Percentiles rank a stretch among this genome's conserved stretches.
These are phyloP conservation scores for Phyllosticta citrichinensis DNA, from an alignment of 2,329 filamentous ascomycete genomes.

Conservation along the genomic window DNA sequence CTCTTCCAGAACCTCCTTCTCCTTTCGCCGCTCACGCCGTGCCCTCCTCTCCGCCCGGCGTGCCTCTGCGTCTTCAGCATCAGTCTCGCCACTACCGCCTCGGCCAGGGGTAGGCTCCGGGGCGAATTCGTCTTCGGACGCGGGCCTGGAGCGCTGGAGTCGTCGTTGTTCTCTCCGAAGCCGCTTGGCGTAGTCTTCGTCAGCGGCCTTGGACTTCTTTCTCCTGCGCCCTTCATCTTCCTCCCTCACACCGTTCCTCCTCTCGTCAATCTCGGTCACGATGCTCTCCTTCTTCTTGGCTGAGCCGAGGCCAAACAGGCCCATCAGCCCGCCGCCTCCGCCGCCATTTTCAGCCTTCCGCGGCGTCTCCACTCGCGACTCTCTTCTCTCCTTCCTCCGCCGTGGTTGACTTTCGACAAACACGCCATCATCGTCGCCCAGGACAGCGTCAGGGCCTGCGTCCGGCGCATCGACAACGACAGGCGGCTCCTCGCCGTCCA, in stretches of 20 bases:
- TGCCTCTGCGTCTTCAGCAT: conserved; percentile 22
- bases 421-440: conserved; percentile 40
- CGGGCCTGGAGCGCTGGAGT: neutral
- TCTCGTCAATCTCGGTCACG: conserved; percentile 19
- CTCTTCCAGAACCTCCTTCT: conserved; percentile 1
- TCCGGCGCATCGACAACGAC: conserved; percentile 28
- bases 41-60: conserved; percentile 26
- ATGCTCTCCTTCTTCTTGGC: conserved; percentile 23
- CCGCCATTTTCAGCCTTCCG: conserved; percentile 39
- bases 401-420: conserved; percentile 36
- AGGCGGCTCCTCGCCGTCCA: conserved; percentile 30
- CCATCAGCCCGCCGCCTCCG: conserved; percentile 43
- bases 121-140: neutral
- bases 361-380: conserved; percentile 46
- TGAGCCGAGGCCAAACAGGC: conserved; percentile 35
- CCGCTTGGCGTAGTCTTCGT: conserved; percentile 18
- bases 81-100: conserved; percentile 11
- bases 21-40: conserved; percentile 19
- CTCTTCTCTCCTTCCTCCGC: conserved; percentile 26
- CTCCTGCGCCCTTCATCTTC: conserved; percentile 27
- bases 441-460: conserved; percentile 33
- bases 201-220: conserved; percentile 25
- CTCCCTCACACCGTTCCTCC: conserved; percentile 25
- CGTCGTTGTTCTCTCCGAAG: conserved; percentile 6
- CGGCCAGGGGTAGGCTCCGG: neutral